phyloP scores from a whole-genome alignment of 352 stramenopile species.

The Achlya hypogyna region DNA sequence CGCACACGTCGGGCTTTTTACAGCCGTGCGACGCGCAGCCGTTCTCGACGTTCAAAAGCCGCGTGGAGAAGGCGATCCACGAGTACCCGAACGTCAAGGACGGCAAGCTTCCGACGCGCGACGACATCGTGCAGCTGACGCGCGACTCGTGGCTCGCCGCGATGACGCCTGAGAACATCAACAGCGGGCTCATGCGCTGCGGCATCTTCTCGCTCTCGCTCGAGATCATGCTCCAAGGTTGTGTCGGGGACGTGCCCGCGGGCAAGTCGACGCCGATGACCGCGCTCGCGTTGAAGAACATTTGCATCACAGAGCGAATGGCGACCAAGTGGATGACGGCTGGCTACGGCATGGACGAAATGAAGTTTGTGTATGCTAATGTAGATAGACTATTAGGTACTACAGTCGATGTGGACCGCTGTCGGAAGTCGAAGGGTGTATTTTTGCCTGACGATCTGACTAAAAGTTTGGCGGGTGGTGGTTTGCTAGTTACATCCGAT shows the following conservation, averaged over 20 bases:
- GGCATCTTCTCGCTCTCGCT: background rate
- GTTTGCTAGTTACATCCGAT: too few relatives aligned
- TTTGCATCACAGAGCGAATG: background rate
- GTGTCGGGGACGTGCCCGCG: background rate
- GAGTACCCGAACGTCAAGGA: background rate
- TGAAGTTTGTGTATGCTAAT: constrained; percentile 40
- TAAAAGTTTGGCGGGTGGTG: too few relatives aligned
- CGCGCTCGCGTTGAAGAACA: background rate
- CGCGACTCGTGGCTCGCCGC: background rate
- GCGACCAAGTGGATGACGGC: background rate
- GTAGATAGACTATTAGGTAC: too few relatives aligned
- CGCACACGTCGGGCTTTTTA: background rate
- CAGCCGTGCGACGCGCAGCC: background rate
- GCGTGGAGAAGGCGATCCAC: background rate
- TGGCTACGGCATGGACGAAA: constrained; percentile 1
- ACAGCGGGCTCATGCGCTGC: background rate
- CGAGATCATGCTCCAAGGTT: background rate
- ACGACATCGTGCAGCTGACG: background rate
- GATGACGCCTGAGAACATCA: background rate
- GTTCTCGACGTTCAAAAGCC: background rate
- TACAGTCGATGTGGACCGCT: too few relatives aligned
- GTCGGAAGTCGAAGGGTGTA: too few relatives aligned
- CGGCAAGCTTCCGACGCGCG: background rate
- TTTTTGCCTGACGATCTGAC: too few relatives aligned
- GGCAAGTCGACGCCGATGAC: background rate